phyloP scores from a whole-genome alignment of 148 eudicot genomes.

The Cornus suecica region DNA sequence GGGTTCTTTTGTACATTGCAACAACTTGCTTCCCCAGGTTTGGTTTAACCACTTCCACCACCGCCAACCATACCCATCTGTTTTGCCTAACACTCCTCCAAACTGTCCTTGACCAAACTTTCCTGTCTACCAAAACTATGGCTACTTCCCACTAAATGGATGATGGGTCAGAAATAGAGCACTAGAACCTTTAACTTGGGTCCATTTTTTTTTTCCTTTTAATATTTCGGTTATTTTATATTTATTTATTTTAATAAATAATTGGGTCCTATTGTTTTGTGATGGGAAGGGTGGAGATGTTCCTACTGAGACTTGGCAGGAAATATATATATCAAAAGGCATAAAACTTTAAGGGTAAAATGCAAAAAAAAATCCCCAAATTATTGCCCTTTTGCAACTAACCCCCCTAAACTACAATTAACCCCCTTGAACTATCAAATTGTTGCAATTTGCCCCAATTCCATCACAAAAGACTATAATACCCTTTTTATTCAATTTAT shows the following conservation, averaged over 20 bases:
- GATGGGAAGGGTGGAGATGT: constrained; percentile 12
- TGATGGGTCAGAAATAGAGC: constrained; percentile 13
- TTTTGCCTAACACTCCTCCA: background rate
- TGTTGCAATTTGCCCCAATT: too few relatives aligned
- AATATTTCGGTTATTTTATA: too few relatives aligned
- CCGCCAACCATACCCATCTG: background rate
- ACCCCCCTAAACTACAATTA: too few relatives aligned
- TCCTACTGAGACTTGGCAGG: constrained; percentile 23
- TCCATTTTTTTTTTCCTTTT: too few relatives aligned
- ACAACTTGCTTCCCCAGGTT: background rate
- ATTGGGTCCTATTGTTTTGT: background rate
- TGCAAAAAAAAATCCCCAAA: constrained; percentile 48
- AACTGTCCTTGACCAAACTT: background rate
- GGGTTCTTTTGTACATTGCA: too few relatives aligned
- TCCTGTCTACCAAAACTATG: background rate
- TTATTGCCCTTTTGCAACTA: too few relatives aligned
- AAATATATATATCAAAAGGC: constrained; percentile 19
- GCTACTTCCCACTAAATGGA: constrained; percentile 4
- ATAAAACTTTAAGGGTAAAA: constrained; percentile 28
- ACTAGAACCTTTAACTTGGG: background rate
- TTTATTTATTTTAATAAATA: too few relatives aligned
- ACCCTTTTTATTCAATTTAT: too few relatives aligned
- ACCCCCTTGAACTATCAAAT: too few relatives aligned
- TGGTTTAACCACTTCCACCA: constrained; percentile 4
- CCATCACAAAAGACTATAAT: too few relatives aligned